Evolutionary conservation across 495 filamentous ascomycete species (phyloP).

Genomic region (Rusavskia elegans): DNA sequence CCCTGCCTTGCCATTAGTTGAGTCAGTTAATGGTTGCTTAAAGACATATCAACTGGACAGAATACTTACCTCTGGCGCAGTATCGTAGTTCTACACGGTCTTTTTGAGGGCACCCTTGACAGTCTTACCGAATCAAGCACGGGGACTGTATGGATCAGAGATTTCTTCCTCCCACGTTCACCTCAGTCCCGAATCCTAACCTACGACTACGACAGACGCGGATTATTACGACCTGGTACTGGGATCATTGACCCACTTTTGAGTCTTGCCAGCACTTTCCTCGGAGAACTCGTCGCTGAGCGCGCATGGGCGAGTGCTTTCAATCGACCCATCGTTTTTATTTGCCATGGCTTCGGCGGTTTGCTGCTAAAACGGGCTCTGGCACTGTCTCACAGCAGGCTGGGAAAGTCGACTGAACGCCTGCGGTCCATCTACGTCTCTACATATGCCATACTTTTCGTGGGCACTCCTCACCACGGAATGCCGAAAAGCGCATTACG

Average conservation of each 20-base stretch:
- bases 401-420: slow-evolving; percentile 1
- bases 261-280: slow-evolving; percentile 1
- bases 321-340: slow-evolving; percentile 8
- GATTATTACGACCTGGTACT: slow-evolving; percentile 2
- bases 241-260: slow-evolving; percentile 3
- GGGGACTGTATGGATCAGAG: slow-evolving; percentile 1
- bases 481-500: slow-evolving; percentile 6
- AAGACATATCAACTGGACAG: background rate
- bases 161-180: background rate
- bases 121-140: background rate
- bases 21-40: background rate
- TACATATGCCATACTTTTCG: slow-evolving; percentile 8
- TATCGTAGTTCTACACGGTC: slow-evolving; percentile 12
- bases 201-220: background rate
- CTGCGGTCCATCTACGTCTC: slow-evolving; percentile 6
- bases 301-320: slow-evolving; percentile 2
- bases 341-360: slow-evolving; percentile 11
- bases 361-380: slow-evolving; percentile 9
- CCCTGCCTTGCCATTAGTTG: background rate
- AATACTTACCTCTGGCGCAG: slow-evolving; percentile 2
- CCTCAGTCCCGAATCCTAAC: slow-evolving; percentile 3
- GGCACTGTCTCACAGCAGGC: slow-evolving; percentile 4
- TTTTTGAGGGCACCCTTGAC: background rate
- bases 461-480: slow-evolving; percentile 12
- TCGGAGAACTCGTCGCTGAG: slow-evolving; percentile 8